These are phyloP conservation scores for Sporobolomyces roseus DNA, from an alignment of 768 basidiomycete genomes.

Conservation along the genomic window DNA sequence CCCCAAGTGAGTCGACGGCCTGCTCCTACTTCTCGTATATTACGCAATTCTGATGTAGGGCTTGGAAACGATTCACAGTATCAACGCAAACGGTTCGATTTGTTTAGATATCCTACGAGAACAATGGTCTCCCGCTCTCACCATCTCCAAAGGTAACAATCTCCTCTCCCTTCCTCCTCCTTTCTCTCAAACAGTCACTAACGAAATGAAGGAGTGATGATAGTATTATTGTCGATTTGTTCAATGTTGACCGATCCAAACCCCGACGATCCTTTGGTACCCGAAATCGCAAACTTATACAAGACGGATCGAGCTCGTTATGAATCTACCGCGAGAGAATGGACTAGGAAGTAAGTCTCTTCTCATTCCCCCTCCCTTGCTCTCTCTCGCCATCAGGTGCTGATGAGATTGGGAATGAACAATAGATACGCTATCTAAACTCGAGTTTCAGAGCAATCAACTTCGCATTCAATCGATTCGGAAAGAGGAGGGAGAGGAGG, in stretches of 20 bases:
- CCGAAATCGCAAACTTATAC: slow-evolving; percentile 91
- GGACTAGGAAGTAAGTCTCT: slow-evolving; percentile 83
- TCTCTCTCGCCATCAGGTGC: neutral
- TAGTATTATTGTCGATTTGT: slow-evolving; percentile 94
- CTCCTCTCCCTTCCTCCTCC: neutral
- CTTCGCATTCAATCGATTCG: too few relatives aligned
- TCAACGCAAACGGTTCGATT: slow-evolving; percentile 99
- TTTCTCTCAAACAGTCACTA: neutral
- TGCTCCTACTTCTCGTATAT: neutral
- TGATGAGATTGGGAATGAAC: neutral
- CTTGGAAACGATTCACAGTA: slow-evolving; percentile 49
- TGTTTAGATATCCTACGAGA: slow-evolving; percentile 97
- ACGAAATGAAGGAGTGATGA: neutral
- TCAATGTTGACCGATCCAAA: slow-evolving; percentile 99
- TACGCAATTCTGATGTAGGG: neutral
- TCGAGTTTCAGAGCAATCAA: too few relatives aligned
- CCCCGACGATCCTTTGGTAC: slow-evolving; percentile 96
- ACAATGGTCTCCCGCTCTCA: slow-evolving; percentile 98
- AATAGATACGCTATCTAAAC: slow-evolving; percentile 18
- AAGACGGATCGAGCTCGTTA: slow-evolving; percentile 98
- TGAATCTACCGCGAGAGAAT: slow-evolving; percentile 96
- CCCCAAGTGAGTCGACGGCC: slow-evolving; percentile 59
- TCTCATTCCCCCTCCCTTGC: too few relatives aligned
- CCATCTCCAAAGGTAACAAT: slow-evolving; percentile 85
- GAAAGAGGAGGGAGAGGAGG: too few relatives aligned